These are phyloP conservation scores for Maudiozyma pseudohumilis DNA, from an alignment of 805 yeast species.

Conservation along the genomic window DNA sequence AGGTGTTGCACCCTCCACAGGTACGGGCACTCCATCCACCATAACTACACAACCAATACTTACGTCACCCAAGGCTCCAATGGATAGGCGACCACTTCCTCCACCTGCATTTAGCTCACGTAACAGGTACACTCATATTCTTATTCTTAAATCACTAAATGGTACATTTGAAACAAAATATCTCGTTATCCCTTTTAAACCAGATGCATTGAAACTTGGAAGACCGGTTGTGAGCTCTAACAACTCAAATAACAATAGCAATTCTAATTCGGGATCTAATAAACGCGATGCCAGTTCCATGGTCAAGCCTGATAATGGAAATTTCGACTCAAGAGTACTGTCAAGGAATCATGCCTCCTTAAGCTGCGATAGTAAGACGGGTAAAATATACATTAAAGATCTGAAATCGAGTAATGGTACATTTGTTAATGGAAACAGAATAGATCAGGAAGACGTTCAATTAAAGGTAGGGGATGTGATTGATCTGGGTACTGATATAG, in stretches of 20 bases:
- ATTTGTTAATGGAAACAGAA: constrained; percentile 66
- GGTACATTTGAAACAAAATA: constrained; percentile 75
- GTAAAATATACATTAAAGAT: constrained; percentile 70
- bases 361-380: constrained; percentile 54
- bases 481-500: constrained; percentile 88
- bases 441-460: constrained; percentile 47
- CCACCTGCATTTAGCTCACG: constrained; percentile 9
- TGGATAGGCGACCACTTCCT: constrained; percentile 2
- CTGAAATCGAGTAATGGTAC: constrained; percentile 92
- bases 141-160: constrained; percentile 69
- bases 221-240: constrained; percentile 53
- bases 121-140: constrained; percentile 40
- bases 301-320: constrained; percentile 71
- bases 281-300: constrained; percentile 20
- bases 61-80: not conserved
- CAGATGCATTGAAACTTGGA: constrained; percentile 80
- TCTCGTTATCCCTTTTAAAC: constrained; percentile 67
- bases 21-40: not conserved
- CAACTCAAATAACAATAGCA: constrained; percentile 2
- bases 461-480: constrained; percentile 73
- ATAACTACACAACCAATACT: not conserved
- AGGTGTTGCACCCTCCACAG: not conserved
- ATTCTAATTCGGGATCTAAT: constrained; percentile 32
- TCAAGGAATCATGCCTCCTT: constrained; percentile 91
- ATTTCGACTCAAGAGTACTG: constrained; percentile 85